phyloP scores from a whole-genome alignment of 306 rosid genomes.

The Medicago lupulina region DNA sequence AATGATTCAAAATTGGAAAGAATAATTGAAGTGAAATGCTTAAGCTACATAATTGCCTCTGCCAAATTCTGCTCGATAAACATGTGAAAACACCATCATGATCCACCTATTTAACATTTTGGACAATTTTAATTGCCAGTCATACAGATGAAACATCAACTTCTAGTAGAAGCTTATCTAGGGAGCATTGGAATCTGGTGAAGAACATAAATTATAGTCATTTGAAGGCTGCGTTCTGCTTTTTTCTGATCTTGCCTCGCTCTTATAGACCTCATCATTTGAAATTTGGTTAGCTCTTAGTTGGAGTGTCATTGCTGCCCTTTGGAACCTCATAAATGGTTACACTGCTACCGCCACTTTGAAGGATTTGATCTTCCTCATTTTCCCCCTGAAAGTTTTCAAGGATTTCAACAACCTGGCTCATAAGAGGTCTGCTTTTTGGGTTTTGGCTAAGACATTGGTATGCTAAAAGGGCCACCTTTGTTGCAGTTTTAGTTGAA shows the following conservation, averaged over 20 bases:
- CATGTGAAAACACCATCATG: conserved; percentile 43
- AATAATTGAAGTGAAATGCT: conserved; percentile 9
- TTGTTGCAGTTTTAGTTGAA: conserved; percentile 63
- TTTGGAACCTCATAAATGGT: conserved; percentile 81
- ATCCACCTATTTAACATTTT: conserved; percentile 45
- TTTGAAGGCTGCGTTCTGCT: conserved; percentile 47
- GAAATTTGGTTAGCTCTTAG: conserved; percentile 31
- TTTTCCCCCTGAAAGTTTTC: conserved; percentile 64
- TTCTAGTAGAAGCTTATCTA: conserved; percentile 45
- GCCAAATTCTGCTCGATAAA: conserved; percentile 36
- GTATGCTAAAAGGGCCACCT: conserved; percentile 77
- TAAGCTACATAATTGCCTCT: conserved; percentile 43
- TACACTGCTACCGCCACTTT: conserved; percentile 60
- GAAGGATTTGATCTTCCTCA: conserved; percentile 62
- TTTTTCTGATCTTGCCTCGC: conserved; percentile 45
- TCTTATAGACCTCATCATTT: conserved; percentile 33
- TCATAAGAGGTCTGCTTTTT: conserved; percentile 88
- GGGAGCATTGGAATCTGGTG: conserved; percentile 41
- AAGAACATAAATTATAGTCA: conserved; percentile 36
- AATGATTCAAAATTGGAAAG: conserved; percentile 41
- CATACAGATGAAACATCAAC: conserved; percentile 38
- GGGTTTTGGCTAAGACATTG: conserved; percentile 96
- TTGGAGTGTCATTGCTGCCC: conserved; percentile 41
- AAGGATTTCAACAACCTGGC: conserved; percentile 77
- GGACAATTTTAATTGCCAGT: conserved; percentile 53